Conservation (phyloP, 371 early-diverging fungal genomes). For the Mortierella sp. region DNA sequence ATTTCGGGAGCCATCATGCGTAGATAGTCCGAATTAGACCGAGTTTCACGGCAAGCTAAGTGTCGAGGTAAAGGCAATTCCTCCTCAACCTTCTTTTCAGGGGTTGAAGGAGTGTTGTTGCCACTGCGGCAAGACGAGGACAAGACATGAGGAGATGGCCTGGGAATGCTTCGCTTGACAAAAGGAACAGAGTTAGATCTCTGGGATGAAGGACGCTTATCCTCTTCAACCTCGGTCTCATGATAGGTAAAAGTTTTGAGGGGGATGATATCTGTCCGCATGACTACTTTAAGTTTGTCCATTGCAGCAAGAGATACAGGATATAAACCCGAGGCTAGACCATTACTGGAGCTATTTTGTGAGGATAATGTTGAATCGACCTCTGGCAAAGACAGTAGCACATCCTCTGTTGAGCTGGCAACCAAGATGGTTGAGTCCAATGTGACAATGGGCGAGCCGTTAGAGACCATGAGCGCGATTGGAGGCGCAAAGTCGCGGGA, state of each 20-base stretch:
- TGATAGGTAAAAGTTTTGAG: conserved; percentile 50
- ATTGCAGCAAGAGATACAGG: conserved; percentile 43
- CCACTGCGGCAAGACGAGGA: conserved; percentile 8
- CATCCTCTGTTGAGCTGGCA: conserved; percentile 31
- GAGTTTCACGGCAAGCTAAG: conserved; percentile 61
- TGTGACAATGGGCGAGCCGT: conserved; percentile 36
- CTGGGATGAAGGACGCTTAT: conserved; percentile 6
- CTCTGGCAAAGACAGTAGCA: conserved; percentile 10
- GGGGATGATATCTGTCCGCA: conserved; percentile 46
- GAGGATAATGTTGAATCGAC: background rate
- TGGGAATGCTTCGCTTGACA: conserved; percentile 11
- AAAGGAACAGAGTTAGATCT: background rate
- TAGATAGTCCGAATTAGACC: conserved; percentile 66
- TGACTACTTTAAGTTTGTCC: conserved; percentile 47
- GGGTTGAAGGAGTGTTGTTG: background rate
- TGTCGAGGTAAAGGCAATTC: conserved; percentile 33
- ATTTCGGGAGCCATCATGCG: conserved; percentile 73
- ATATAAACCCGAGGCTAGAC: conserved; percentile 16
- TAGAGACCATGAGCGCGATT: conserved; percentile 28
- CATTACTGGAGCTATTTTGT: background rate
- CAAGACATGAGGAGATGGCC: background rate
- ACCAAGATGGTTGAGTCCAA: conserved; percentile 35
- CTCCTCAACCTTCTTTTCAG: conserved; percentile 2
- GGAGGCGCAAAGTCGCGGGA: conserved; percentile 32
- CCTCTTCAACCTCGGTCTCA: conserved; percentile 39